Percentiles rank a stretch among this genome's conserved stretches.
These are phyloP conservation scores for Cladosporium oxysporum DNA, from an alignment of 2,329 filamentous ascomycete genomes.

Conservation along the genomic window DNA sequence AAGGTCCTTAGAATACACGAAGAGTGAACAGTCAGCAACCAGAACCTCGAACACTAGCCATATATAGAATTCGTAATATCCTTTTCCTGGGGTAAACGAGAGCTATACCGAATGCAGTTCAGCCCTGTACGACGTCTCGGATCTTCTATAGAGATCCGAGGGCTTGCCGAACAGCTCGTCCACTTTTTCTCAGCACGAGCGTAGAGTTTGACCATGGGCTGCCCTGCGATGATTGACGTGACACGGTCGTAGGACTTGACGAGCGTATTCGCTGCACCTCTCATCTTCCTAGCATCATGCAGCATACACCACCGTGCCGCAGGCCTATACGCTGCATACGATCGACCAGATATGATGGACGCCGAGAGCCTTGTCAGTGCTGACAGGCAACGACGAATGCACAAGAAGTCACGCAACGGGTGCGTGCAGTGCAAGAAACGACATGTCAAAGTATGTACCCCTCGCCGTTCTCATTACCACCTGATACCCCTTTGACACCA, in stretches of 20 bases:
- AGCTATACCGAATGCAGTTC: background rate
- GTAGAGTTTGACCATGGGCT: background rate
- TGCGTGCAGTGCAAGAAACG: background rate
- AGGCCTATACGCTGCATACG: background rate
- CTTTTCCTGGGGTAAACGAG: background rate
- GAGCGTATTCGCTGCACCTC: background rate
- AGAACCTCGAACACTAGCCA: background rate
- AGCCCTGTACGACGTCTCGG: background rate
- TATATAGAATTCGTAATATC: background rate
- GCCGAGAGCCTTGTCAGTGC: background rate
- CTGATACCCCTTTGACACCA: background rate
- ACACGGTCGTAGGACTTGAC: background rate
- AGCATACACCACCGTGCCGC: background rate
- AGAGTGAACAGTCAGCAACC: background rate
- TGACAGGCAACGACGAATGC: background rate
- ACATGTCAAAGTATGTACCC: background rate
- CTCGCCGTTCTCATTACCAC: background rate
- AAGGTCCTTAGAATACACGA: background rate
- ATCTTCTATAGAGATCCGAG: background rate
- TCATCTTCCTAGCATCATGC: background rate
- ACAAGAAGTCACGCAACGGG: background rate
- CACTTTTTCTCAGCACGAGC: background rate
- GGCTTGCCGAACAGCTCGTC: background rate
- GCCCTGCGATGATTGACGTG: background rate
- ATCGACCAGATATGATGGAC: background rate